Conservation (phyloP, 345 rosid genomes). For the Geranium brycei region DNA sequence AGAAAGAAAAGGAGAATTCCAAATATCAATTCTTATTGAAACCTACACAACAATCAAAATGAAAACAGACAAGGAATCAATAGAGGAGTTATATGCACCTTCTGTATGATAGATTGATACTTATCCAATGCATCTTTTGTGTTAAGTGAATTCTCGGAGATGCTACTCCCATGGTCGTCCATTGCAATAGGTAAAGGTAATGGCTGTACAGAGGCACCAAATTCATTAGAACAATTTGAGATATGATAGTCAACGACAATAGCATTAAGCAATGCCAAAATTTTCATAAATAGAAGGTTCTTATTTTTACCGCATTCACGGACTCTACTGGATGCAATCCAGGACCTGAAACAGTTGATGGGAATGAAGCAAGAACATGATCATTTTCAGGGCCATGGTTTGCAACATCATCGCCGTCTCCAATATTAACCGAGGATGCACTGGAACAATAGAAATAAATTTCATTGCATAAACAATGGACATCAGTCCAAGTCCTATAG, state of each 20-base stretch:
- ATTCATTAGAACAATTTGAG: slow-evolving; percentile 25
- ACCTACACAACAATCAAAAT: background rate
- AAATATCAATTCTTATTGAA: background rate
- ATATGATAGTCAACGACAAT: slow-evolving; percentile 2
- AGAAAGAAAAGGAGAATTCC: background rate
- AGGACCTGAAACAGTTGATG: slow-evolving; percentile 32
- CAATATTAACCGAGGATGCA: slow-evolving; percentile 39
- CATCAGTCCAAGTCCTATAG: background rate
- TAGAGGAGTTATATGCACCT: slow-evolving; percentile 29
- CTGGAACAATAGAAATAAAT: slow-evolving; percentile 21
- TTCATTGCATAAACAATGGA: slow-evolving; percentile 7
- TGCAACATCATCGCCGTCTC: slow-evolving; percentile 32
- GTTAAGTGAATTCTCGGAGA: slow-evolving; percentile 53
- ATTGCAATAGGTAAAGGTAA: slow-evolving; percentile 37
- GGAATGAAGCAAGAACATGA: slow-evolving; percentile 27
- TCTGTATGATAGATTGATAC: slow-evolving; percentile 67
- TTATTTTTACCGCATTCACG: slow-evolving; percentile 39
- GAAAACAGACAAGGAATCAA: background rate
- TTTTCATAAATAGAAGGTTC: slow-evolving; percentile 6
- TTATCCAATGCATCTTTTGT: slow-evolving; percentile 92
- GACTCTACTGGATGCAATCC: slow-evolving; percentile 41
- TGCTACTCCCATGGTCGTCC: slow-evolving; percentile 48
- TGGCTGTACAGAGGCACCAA: slow-evolving; percentile 35
- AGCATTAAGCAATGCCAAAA: slow-evolving; percentile 5
- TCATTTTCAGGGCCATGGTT: slow-evolving; percentile 38